Base-by-base conservation (phyloP, 192 early-diverging fungal species). In the Chytriomyces confervae region DNA sequence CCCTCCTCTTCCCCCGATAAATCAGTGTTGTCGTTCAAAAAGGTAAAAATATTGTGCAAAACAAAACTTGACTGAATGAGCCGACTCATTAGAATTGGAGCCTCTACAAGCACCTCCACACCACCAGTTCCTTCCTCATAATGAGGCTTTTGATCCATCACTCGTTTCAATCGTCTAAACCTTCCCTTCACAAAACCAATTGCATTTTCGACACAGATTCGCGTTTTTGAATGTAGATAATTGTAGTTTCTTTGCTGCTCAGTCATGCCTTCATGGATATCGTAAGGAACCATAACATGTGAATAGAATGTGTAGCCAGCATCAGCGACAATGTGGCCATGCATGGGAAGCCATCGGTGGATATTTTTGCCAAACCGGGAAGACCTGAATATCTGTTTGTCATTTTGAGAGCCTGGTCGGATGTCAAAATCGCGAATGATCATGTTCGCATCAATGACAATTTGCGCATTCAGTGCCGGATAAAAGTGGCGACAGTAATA, bases 141-240 rank as follows among this genome's bases (percentile, higher is more conserved):
- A 11, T 46, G 13, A 9, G 66, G 36, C 24, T 49, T 44, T 27
- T 69, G 66, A 69, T 69, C 66, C 36, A 69, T n/a, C 11, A 46
- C 43, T 1, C 48, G 66, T 69, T 69, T 27, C 11, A 69, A 69
- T 9, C 5, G 29, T 1, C 66, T 16, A 47, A 69, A 69, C 24
- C 66, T 69, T 27, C 66, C 66, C 66, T 69, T 69, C 36, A 69
- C 8, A 16, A 69, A 49, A 9, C 66, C 66, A 69, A 69, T 69
- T n/a, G 16, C 66, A 10, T 16, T 69, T 24, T 69, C 62, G 11
- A 64, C 24, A 64, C 16, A 16, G 11, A 18, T 64, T 23, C 62
- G 1, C 1, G 62, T 64, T 24, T 10, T 29, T 16, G 62, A 64
- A 64, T 64, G 5, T 1, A 24, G 16, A 16, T 64, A 11, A 27